These are phyloP conservation scores for Mercurialis annua DNA, from an alignment of 345 rosid species.

Conservation along the genomic window DNA sequence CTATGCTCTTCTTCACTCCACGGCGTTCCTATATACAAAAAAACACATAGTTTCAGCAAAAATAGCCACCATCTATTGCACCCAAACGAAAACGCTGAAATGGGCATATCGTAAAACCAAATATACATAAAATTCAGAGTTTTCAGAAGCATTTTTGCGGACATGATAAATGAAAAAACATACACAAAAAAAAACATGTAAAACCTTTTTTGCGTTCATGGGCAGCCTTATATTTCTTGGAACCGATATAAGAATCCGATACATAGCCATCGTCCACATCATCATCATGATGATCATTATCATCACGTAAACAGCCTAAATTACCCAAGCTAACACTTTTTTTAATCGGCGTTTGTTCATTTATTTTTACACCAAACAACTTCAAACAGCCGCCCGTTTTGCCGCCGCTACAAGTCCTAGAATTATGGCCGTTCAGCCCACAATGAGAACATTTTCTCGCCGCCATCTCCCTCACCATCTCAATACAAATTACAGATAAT, in stretches of 20 bases:
- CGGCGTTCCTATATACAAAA: slow-evolving; percentile 40
- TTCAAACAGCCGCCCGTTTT: slow-evolving; percentile 32
- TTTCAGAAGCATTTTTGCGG: neutral
- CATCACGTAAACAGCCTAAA: slow-evolving; percentile 24
- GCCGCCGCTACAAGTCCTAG: slow-evolving; percentile 42
- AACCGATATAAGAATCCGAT: slow-evolving; percentile 51
- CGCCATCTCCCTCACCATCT: slow-evolving; percentile 29
- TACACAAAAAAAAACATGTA: neutral
- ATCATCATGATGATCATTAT: slow-evolving; percentile 10
- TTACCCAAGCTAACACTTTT: slow-evolving; percentile 46
- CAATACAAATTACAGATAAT: no score
- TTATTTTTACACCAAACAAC: slow-evolving; percentile 57
- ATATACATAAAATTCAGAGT: no score
- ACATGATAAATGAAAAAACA: neutral
- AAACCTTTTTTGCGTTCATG: slow-evolving; percentile 45
- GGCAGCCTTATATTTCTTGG: slow-evolving; percentile 20
- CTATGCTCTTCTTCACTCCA: slow-evolving; percentile 71
- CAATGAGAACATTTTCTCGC: slow-evolving; percentile 46
- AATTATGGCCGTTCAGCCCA: slow-evolving; percentile 48
- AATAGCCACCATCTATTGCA: no score
- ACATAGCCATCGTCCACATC: slow-evolving; percentile 38
- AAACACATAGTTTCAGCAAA: neutral
- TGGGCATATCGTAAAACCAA: no score
- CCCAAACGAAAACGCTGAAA: no score
- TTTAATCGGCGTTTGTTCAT: slow-evolving; percentile 25